Evolutionary conservation across 345 rosid genomes (phyloP).

Genomic region (Arabidopsis thaliana): TAIR10.1 NC_003071.7:10886001-10886500

Average conservation of each 20-base stretch:
- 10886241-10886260: slow-evolving; percentile 23
- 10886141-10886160: slow-evolving; percentile 8
- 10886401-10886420: not conserved
- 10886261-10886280: not conserved
- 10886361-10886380: slow-evolving; percentile 23
- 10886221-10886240: not conserved
- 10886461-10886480: not conserved
- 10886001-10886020: slow-evolving; percentile 71
- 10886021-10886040: slow-evolving; percentile 29
- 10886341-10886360: not conserved
- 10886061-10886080: slow-evolving; percentile 46
- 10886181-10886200: not conserved
- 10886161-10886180: not conserved
- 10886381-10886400: not conserved
- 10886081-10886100: slow-evolving; percentile 54
- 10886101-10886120: slow-evolving; percentile 78
- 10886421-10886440: not conserved
- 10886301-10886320: slow-evolving; percentile 88
- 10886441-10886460: not conserved
- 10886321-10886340: slow-evolving; percentile 92
- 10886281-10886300: slow-evolving; percentile 78
- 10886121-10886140: not conserved
- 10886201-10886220: not conserved
- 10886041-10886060: slow-evolving; percentile 52
- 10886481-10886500: not conserved